phyloP scores from a whole-genome alignment of 352 stramenopile genomes.

The Globisporangium abappressorium region DNA sequence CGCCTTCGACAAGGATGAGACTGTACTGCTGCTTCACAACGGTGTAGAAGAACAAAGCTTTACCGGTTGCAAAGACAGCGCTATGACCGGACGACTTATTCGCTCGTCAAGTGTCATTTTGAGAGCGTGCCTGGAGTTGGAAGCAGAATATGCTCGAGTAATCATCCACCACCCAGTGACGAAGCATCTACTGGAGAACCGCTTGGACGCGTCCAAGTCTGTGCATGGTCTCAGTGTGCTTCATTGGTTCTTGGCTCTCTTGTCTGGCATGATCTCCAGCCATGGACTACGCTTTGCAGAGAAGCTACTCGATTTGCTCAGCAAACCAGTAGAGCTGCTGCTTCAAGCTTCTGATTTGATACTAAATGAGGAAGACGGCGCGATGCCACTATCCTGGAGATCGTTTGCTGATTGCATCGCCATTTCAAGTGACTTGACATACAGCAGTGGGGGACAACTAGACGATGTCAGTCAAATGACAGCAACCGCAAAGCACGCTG shows the following conservation, averaged over 20 bases:
- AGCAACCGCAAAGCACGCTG: background rate
- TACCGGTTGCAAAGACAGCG: background rate
- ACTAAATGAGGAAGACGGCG: background rate
- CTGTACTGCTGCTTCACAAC: background rate
- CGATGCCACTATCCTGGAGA: background rate
- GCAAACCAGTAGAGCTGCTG: conserved; percentile 12
- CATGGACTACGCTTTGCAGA: conserved; percentile 26
- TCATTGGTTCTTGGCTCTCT: conserved; percentile 21
- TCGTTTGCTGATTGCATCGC: conserved; percentile 9
- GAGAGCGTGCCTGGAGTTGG: conserved; percentile 19
- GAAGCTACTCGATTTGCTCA: conserved; percentile 16
- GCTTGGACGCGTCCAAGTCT: background rate
- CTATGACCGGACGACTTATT: conserved; percentile 13
- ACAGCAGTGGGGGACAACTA: background rate
- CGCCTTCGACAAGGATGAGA: background rate
- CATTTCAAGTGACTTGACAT: conserved; percentile 5
- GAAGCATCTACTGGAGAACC: conserved; percentile 12
- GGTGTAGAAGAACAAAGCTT: background rate
- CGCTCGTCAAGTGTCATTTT: conserved; percentile 24
- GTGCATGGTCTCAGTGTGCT: background rate
- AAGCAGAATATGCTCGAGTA: conserved; percentile 18
- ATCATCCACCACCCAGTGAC: conserved; percentile 24
- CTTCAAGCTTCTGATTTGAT: background rate
- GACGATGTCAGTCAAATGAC: conserved; percentile 9
- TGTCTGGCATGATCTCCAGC: conserved; percentile 15